A percentile compares a stretch with the other conserved stretches of the same genome.
phyloP scores from a whole-genome alignment of 495 filamentous ascomycete genomes.

The Tuber microsphaerosporum region DNA sequence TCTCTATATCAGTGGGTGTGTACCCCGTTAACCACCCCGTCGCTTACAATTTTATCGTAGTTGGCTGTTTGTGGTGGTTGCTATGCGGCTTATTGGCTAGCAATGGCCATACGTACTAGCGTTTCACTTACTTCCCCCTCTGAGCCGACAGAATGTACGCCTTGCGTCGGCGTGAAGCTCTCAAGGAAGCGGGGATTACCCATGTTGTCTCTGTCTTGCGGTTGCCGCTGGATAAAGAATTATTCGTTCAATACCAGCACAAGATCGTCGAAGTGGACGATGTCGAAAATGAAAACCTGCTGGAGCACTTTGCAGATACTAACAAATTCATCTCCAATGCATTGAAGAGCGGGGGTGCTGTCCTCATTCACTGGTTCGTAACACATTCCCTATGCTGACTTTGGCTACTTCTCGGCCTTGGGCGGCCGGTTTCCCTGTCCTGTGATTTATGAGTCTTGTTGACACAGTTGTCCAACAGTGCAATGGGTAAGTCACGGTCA shows the following conservation, averaged over 20 bases:
- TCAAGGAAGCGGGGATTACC: constrained; percentile 69
- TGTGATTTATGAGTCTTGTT: constrained; percentile 3
- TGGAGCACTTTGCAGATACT: constrained; percentile 67
- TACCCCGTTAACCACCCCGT: background rate
- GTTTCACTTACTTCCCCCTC: constrained; percentile 16
- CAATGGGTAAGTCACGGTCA: constrained; percentile 92
- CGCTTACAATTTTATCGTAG: constrained; percentile 8
- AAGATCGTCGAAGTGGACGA: constrained; percentile 79
- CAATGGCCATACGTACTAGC: constrained; percentile 22
- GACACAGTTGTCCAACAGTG: constrained; percentile 52
- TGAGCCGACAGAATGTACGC: constrained; percentile 59
- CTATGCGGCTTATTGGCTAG: background rate
- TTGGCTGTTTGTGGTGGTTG: background rate
- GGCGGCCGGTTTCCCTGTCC: constrained; percentile 4
- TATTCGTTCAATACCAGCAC: constrained; percentile 58
- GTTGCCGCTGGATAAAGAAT: constrained; percentile 51
- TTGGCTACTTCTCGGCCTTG: background rate
- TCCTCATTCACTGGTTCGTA: constrained; percentile 68
- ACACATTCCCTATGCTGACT: constrained; percentile 10
- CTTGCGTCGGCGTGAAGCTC: constrained; percentile 58
- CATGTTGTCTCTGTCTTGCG: constrained; percentile 81
- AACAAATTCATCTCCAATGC: constrained; percentile 77
- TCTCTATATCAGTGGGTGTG: constrained; percentile 39
- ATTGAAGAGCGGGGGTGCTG: constrained; percentile 57
- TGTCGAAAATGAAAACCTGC: constrained; percentile 73